These are phyloP conservation scores for Datisca glomerata DNA, from an alignment of 306 rosid genomes.

Conservation along the genomic window DNA sequence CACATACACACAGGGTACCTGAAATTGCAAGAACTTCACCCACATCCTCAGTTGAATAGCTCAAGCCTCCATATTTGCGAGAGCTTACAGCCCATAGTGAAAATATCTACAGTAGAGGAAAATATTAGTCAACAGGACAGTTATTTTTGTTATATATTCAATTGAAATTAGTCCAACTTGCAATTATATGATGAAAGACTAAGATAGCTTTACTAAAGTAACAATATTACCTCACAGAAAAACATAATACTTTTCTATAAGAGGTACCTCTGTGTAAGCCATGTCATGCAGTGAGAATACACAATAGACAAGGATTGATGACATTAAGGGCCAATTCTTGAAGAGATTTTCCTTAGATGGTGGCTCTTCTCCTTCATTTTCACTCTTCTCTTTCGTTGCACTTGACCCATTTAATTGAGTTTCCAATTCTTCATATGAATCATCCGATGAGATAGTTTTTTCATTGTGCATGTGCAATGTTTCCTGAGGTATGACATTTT, in stretches of 20 bases:
- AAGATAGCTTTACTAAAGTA: too few species aligned
- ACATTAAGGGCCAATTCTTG: conserved; percentile 81
- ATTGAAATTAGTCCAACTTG: neutral
- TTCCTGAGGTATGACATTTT: too few species aligned
- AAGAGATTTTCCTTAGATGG: conserved; percentile 37
- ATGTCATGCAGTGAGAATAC: conserved; percentile 65
- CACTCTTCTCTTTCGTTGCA: conserved; percentile 7
- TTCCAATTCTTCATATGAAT: conserved; percentile 33
- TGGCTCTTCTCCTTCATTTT: conserved; percentile 8
- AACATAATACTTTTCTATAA: too few species aligned
- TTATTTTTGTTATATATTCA: too few species aligned
- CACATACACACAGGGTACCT: conserved; percentile 22
- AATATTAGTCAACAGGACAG: too few species aligned
- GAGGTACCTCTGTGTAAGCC: conserved; percentile 73
- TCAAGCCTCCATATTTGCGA: conserved; percentile 43
- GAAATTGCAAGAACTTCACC: conserved; percentile 58
- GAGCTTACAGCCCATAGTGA: conserved; percentile 77
- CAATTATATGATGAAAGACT: too few species aligned
- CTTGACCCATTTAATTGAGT: conserved; percentile 17
- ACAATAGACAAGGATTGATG: conserved; percentile 50
- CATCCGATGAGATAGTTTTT: conserved; percentile 11
- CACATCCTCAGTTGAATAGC: conserved; percentile 41
- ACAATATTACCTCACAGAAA: too few species aligned
- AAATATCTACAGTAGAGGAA: conserved; percentile 38
- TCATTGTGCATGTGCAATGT: conserved; percentile 54